Conservation (phyloP, 495 filamentous ascomycete genomes). For the Podospora australis region DNA sequence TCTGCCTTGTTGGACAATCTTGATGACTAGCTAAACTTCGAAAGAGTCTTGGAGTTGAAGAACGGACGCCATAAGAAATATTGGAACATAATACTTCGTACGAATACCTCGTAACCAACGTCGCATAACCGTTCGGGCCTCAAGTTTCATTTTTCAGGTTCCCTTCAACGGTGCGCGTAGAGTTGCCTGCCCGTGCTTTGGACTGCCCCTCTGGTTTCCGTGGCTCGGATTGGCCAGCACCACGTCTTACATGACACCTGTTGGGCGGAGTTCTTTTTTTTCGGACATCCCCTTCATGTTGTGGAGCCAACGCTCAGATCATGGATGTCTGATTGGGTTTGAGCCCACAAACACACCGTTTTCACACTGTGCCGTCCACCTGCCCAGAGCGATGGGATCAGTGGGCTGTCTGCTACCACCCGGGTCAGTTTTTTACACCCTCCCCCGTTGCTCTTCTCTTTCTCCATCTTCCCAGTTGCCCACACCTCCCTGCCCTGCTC, state of each 20-base stretch:
- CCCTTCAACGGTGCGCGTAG: too few relatives aligned
- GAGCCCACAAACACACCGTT: not conserved
- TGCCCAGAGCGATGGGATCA: conserved; percentile 1
- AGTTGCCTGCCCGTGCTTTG: too few relatives aligned
- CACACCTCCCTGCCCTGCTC: conserved; percentile 28
- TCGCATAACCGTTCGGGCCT: too few relatives aligned
- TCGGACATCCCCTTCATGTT: not conserved
- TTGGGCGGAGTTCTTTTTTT: not conserved
- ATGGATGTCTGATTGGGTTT: not conserved
- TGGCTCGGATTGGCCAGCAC: not conserved
- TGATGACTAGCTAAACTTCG: too few relatives aligned
- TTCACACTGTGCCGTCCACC: conserved; percentile 5
- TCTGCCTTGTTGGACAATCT: too few relatives aligned
- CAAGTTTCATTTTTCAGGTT: too few relatives aligned
- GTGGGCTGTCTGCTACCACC: conserved; percentile 6
- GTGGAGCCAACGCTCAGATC: not conserved
- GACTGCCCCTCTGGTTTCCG: not conserved
- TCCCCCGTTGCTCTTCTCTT: conserved; percentile 16
- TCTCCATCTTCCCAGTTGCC: conserved; percentile 21
- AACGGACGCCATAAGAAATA: too few relatives aligned
- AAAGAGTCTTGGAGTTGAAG: too few relatives aligned
- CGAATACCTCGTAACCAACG: too few relatives aligned
- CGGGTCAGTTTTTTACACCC: conserved; percentile 16
- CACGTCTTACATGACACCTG: conserved; percentile 3
- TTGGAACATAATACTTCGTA: too few relatives aligned